Evolutionary conservation across 495 filamentous ascomycete genomes (phyloP).

Genomic region (Chaetomidium leptoderma): DNA sequence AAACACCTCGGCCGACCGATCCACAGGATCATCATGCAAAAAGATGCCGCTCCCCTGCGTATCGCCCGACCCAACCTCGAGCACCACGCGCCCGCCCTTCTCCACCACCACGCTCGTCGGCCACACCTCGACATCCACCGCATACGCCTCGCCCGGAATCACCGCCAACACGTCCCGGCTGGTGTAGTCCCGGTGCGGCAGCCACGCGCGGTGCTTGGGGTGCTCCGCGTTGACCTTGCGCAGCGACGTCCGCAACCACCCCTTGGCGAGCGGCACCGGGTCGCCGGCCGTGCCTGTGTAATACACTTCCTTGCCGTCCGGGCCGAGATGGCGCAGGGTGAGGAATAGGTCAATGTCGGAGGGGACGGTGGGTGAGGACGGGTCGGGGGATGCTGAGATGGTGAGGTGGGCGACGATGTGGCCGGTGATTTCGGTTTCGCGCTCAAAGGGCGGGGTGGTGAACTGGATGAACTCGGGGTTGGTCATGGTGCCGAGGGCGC

Average conservation of each 20-base stretch:
- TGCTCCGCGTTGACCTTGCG: constrained; percentile 50
- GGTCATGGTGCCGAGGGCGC: constrained; percentile 51
- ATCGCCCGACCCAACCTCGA: constrained; percentile 58
- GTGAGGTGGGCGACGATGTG: constrained; percentile 59
- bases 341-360: constrained; percentile 63
- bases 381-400: constrained; percentile 49
- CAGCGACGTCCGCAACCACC: constrained; percentile 55
- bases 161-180: constrained; percentile 54
- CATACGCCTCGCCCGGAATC: constrained; percentile 53
- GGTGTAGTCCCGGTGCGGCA: constrained; percentile 59
- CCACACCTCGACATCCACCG: constrained; percentile 64
- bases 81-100: constrained; percentile 48
- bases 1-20: constrained; percentile 16
- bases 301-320: constrained; percentile 54
- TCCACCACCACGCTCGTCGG: constrained; percentile 62
- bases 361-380: constrained; percentile 20
- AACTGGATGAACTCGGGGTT: constrained; percentile 50
- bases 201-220: constrained; percentile 42
- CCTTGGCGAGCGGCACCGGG: constrained; percentile 48
- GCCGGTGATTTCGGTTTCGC: constrained; percentile 62
- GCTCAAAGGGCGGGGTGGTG: constrained; percentile 48
- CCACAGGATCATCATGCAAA: constrained; percentile 45
- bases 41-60: constrained; percentile 60
- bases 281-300: constrained; percentile 58
- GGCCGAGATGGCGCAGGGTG: constrained; percentile 55